These are phyloP conservation scores for Vaucheria bursata DNA, from an alignment of 352 stramenopile genomes.

Conservation along the genomic window DNA sequence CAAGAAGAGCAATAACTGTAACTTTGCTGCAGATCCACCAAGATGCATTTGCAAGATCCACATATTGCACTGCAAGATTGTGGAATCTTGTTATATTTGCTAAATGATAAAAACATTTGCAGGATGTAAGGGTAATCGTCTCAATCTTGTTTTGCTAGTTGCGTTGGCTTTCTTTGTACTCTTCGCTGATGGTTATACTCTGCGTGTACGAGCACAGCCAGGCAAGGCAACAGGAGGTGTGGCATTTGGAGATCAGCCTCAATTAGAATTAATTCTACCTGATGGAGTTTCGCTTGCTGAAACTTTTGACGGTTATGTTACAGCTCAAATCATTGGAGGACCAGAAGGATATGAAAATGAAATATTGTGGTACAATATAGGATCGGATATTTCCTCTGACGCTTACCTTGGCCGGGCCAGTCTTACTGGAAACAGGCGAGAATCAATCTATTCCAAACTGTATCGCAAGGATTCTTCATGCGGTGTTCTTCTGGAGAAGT, in stretches of 20 bases:
- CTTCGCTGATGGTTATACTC: constrained; percentile 21
- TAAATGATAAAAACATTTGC: too few species aligned
- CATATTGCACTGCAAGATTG: constrained; percentile 28
- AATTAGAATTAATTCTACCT: constrained; percentile 38
- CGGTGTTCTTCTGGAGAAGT: too few species aligned
- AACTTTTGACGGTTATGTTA: neutral
- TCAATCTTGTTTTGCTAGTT: neutral
- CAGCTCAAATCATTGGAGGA: neutral
- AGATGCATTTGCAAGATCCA: constrained; percentile 51
- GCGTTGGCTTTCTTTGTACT: neutral
- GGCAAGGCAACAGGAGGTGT: constrained; percentile 29
- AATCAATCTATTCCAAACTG: too few species aligned
- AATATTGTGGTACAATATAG: neutral
- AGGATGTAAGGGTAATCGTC: too few species aligned
- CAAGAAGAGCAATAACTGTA: too few species aligned
- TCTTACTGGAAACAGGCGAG: neutral
- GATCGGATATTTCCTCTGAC: neutral
- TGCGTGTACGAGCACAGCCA: constrained; percentile 34
- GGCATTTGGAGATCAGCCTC: constrained; percentile 38
- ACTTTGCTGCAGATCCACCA: too few species aligned
- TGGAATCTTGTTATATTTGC: too few species aligned
- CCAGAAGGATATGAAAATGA: neutral
- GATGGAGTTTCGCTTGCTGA: constrained; percentile 7
- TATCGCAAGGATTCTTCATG: too few species aligned
- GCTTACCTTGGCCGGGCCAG: neutral